A percentile compares a stretch with the other conserved stretches of the same genome.
phyloP scores from a whole-genome alignment of 306 rosid genomes.

The Dicorynia guianensis region DNA sequence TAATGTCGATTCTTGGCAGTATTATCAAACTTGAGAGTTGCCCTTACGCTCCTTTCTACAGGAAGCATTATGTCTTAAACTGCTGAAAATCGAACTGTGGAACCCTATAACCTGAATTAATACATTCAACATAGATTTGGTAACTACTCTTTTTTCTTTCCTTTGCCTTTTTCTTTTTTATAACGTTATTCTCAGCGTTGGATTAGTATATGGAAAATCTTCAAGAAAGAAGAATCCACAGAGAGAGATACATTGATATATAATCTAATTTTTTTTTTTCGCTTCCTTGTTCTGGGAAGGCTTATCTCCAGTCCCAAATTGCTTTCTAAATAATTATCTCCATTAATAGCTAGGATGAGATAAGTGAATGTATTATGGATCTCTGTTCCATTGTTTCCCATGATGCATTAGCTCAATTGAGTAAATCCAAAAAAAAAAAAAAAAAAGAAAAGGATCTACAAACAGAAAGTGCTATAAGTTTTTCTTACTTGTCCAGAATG shows the following conservation, averaged over 20 bases:
- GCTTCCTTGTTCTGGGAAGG: not conserved
- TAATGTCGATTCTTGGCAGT: constrained; percentile 9
- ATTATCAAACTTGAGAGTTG: constrained; percentile 3
- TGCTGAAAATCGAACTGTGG: not conserved
- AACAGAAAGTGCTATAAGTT: constrained; percentile 18
- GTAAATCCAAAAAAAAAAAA: too few species aligned
- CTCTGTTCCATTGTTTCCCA: not conserved
- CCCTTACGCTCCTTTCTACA: not conserved
- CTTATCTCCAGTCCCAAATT: too few species aligned
- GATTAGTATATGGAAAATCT: too few species aligned
- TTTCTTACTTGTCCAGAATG: constrained; percentile 92
- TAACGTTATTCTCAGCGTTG: too few species aligned
- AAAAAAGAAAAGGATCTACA: not conserved
- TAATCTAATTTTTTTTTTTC: too few species aligned
- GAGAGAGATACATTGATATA: too few species aligned
- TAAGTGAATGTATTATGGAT: not conserved
- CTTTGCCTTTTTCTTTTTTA: too few species aligned
- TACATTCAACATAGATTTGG: constrained; percentile 14
- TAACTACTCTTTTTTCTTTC: not conserved
- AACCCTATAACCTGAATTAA: not conserved
- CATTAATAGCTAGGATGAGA: not conserved
- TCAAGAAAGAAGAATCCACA: too few species aligned
- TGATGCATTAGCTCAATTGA: too few species aligned
- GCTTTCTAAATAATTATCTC: not conserved
- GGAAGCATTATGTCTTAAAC: not conserved